These are phyloP conservation scores for Ensete glaucum DNA, from an alignment of 176 grass and related monocot genomes.

Conservation along the genomic window DNA sequence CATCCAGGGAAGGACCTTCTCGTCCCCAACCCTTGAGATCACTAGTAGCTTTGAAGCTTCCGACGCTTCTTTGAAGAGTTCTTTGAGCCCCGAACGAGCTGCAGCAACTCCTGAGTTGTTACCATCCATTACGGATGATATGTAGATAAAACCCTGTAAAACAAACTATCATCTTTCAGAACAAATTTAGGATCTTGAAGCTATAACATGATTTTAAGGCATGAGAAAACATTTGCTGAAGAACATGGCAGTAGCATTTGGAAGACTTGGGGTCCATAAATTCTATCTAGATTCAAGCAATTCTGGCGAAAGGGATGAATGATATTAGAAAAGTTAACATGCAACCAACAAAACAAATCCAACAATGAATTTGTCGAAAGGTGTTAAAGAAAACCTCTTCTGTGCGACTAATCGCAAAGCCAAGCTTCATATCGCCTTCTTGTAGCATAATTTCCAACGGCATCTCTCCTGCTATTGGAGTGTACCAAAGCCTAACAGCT, in stretches of 20 bases:
- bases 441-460: constrained; percentile 56
- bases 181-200: too few species aligned
- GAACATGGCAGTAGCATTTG: background rate
- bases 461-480: constrained; percentile 43
- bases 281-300: background rate
- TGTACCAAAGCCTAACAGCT: constrained; percentile 74
- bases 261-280: too few species aligned
- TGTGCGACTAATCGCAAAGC: constrained; percentile 84
- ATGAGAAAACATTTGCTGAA: too few species aligned
- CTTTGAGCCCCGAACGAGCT: constrained; percentile 53
- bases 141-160: constrained; percentile 62
- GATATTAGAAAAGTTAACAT: background rate
- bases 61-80: constrained; percentile 49
- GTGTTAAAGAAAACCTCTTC: constrained; percentile 40
- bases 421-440: constrained; percentile 62
- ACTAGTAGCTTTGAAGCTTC: constrained; percentile 54
- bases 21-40: constrained; percentile 51
- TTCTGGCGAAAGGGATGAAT: too few species aligned
- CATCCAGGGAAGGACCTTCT: constrained; percentile 87
- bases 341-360: background rate
- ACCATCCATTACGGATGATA: constrained; percentile 79
- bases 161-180: too few species aligned
- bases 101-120: constrained; percentile 48
- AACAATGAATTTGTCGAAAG: background rate
- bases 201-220: too few species aligned